Evolutionary conservation across 495 filamentous ascomycete genomes (phyloP).

Genomic region (Pyronema omphalodes): DNA sequence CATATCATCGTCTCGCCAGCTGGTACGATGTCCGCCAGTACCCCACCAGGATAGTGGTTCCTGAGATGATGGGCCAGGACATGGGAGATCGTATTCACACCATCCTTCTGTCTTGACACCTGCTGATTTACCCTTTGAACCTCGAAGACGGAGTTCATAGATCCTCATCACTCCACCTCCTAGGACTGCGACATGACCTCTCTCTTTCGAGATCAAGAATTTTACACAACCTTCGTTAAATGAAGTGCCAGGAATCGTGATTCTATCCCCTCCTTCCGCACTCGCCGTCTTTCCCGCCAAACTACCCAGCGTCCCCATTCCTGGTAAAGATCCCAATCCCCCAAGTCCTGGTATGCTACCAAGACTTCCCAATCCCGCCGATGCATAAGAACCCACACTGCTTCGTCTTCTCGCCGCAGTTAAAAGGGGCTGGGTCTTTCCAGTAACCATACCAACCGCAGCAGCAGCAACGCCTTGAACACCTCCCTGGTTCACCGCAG

Average conservation of each 20-base stretch:
- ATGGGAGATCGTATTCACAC: conserved; percentile 45
- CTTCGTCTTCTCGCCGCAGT: conserved; percentile 27
- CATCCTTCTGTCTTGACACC: conserved; percentile 38
- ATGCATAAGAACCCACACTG: conserved; percentile 13
- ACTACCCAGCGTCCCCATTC: not conserved
- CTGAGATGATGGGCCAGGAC: conserved; percentile 30
- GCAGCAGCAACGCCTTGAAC: conserved; percentile 31
- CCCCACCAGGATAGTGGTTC: conserved; percentile 8
- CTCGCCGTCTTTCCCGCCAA: not conserved
- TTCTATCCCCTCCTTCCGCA: conserved; percentile 16
- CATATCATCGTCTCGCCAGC: conserved; percentile 8
- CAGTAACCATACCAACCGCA: conserved; percentile 43
- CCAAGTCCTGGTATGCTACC: conserved; percentile 27
- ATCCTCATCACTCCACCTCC: conserved; percentile 48
- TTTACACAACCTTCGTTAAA: conserved; percentile 56
- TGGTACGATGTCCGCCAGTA: conserved; percentile 8
- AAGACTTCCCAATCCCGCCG: too few species aligned
- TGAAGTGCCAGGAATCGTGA: conserved; percentile 60
- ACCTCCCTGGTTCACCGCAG: conserved; percentile 17
- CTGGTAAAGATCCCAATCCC: conserved; percentile 11
- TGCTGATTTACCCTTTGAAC: conserved; percentile 21
- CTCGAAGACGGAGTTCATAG: conserved; percentile 41
- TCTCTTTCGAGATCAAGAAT: conserved; percentile 36
- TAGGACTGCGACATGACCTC: conserved; percentile 34
- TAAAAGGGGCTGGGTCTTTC: conserved; percentile 45